These are phyloP conservation scores for Ogataea ramenticola DNA, from an alignment of 805 yeast genomes.

Conservation along the genomic window DNA sequence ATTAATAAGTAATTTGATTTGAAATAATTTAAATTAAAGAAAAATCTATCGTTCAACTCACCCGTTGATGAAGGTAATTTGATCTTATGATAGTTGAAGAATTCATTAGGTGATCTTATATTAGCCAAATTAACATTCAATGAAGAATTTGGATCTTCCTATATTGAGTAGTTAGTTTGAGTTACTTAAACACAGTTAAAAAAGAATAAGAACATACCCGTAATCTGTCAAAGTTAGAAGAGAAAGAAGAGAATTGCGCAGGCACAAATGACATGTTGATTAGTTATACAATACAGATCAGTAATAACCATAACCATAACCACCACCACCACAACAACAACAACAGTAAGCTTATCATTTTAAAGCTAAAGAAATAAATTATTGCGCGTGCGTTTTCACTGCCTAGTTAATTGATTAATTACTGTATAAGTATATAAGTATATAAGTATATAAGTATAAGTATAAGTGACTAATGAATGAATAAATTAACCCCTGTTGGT, in stretches of 20 bases:
- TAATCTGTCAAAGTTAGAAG: slow-evolving; percentile 24
- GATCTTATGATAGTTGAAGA: slow-evolving; percentile 78
- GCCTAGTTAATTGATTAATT: no score
- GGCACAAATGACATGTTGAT: slow-evolving; percentile 30
- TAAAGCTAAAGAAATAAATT: no score
- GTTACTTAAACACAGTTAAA: background rate
- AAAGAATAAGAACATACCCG: slow-evolving; percentile 14
- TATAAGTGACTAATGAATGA: no score
- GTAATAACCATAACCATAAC: no score
- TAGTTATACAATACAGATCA: no score
- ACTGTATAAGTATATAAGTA: no score
- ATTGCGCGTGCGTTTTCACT: no score
- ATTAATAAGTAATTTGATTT: slow-evolving; percentile 77
- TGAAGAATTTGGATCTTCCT: slow-evolving; percentile 30
- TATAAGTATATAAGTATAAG: no score
- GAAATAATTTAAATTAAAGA: slow-evolving; percentile 79
- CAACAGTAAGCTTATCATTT: no score
- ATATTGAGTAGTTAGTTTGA: background rate
- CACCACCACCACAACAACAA: no score
- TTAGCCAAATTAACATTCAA: slow-evolving; percentile 59
- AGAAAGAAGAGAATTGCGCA: slow-evolving; percentile 27
- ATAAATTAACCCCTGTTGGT: slow-evolving; percentile 55
- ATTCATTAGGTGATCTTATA: slow-evolving; percentile 80
- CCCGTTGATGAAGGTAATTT: slow-evolving; percentile 78
- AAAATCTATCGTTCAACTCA: slow-evolving; percentile 77